Percentiles rank a stretch among this genome's conserved stretches.
phyloP scores from a whole-genome alignment of 495 filamentous ascomycete species.

The Peziza echinospora region DNA sequence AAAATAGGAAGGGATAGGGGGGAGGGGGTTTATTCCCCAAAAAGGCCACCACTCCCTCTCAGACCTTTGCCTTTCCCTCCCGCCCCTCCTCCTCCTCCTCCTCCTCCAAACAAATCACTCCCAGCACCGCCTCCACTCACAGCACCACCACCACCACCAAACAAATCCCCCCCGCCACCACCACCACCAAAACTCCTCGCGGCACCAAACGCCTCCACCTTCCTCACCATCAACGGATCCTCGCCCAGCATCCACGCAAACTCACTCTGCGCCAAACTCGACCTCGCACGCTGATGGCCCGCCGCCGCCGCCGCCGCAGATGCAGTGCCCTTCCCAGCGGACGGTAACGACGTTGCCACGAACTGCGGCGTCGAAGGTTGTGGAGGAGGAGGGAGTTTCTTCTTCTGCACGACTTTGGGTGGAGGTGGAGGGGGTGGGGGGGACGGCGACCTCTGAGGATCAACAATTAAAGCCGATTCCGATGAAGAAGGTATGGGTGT shows the following conservation, averaged over 20 bases:
- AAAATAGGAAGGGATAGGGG: too few relatives aligned
- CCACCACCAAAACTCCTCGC: background rate
- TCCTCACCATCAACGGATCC: conserved; percentile 2
- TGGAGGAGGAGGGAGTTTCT: background rate
- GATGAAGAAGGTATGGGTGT: too few relatives aligned
- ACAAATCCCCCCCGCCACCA: background rate
- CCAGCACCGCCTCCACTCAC: conserved; percentile 6
- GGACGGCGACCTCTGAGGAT: too few relatives aligned
- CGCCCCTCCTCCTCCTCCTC: background rate
- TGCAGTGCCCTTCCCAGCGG: too few relatives aligned
- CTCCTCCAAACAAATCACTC: background rate
- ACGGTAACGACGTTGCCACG: too few relatives aligned
- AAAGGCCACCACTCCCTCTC: too few relatives aligned
- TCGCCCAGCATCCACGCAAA: conserved; percentile 83
- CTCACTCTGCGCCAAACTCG: conserved; percentile 56
- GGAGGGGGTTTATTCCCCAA: background rate
- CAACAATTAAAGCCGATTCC: too few relatives aligned
- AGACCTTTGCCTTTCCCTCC: background rate
- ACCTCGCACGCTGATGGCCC: conserved; percentile 26
- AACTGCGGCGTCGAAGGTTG: background rate
- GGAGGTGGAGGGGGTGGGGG: too few relatives aligned
- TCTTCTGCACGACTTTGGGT: too few relatives aligned
- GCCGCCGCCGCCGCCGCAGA: too few relatives aligned
- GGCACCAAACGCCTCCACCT: background rate
- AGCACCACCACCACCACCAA: background rate